These are phyloP conservation scores for Coleophoma crateriformis DNA, from an alignment of 2,329 filamentous ascomycete genomes.

Conservation along the genomic window DNA sequence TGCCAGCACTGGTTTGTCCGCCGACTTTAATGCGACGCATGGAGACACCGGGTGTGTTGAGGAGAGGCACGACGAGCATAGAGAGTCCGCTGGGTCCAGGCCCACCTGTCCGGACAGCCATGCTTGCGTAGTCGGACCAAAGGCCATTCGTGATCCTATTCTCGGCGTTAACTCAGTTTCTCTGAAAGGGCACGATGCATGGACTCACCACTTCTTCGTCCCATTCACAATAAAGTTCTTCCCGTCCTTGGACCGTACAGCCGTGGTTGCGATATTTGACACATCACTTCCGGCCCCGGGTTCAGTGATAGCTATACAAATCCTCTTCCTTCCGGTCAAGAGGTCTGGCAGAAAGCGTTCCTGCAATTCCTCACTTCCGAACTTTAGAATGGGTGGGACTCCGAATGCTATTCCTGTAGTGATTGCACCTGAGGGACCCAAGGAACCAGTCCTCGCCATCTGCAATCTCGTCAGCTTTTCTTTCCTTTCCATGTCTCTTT, in stretches of 20 bases:
- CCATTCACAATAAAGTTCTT: conserved; percentile 68
- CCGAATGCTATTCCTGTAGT: conserved; percentile 70
- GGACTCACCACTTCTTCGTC: conserved; percentile 63
- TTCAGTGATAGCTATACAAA: conserved; percentile 76
- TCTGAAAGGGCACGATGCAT: not conserved
- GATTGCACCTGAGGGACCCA: conserved; percentile 58
- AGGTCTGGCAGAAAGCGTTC: conserved; percentile 63
- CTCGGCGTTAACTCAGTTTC: not conserved
- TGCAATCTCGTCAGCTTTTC: no score
- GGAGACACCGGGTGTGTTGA: conserved; percentile 57
- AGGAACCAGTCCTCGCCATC: conserved; percentile 60
- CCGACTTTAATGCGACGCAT: conserved; percentile 64
- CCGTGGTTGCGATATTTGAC: conserved; percentile 65
- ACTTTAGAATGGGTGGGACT: conserved; percentile 66
- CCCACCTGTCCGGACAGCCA: conserved; percentile 67
- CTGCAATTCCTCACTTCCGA: conserved; percentile 55
- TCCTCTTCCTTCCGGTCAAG: conserved; percentile 58
- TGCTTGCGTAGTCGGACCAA: conserved; percentile 61
- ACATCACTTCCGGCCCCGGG: conserved; percentile 71
- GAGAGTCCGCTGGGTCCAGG: conserved; percentile 60
- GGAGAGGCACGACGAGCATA: conserved; percentile 65
- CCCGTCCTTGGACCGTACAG: conserved; percentile 54
- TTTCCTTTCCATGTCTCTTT: no score
- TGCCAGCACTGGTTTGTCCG: conserved; percentile 61
- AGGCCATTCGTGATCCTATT: conserved; percentile 64